Conservation (phyloP, 345 rosid genomes). For the Noccaea caerulescens region DNA sequence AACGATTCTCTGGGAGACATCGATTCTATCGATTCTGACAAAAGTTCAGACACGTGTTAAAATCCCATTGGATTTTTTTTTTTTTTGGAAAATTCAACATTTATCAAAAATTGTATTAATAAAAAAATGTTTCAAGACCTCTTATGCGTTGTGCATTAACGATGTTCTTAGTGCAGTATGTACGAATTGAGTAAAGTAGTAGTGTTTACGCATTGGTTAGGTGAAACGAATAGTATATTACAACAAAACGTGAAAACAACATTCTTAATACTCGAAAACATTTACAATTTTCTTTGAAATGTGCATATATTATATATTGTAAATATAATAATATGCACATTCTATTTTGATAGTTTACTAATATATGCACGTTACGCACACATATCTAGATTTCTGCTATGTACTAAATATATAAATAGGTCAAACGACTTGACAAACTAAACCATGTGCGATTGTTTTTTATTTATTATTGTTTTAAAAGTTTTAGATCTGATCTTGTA, state of each 20-base stretch:
- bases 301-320: constrained; percentile 3
- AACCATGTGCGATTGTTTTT: constrained; percentile 38
- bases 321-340: background rate
- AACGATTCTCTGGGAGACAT: too few relatives aligned
- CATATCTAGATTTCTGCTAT: constrained; percentile 18
- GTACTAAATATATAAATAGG: constrained; percentile 16
- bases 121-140: too few relatives aligned
- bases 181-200: constrained; percentile 11
- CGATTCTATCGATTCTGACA: too few relatives aligned
- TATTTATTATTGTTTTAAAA: background rate
- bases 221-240: constrained; percentile 37
- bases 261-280: constrained; percentile 19
- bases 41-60: too few relatives aligned
- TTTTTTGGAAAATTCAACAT: too few relatives aligned
- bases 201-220: constrained; percentile 28
- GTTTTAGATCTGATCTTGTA: background rate
- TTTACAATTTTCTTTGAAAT: constrained; percentile 5
- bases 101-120: too few relatives aligned
- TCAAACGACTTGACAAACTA: constrained; percentile 32
- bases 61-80: too few relatives aligned
- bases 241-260: constrained; percentile 36
- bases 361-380: constrained; percentile 25
- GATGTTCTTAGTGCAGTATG: too few relatives aligned
- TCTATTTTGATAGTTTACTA: constrained; percentile 6
- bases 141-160: too few relatives aligned